Base-by-base conservation (phyloP, 2,329 filamentous ascomycete genomes). In the Trichoderma polysporum region DNA sequence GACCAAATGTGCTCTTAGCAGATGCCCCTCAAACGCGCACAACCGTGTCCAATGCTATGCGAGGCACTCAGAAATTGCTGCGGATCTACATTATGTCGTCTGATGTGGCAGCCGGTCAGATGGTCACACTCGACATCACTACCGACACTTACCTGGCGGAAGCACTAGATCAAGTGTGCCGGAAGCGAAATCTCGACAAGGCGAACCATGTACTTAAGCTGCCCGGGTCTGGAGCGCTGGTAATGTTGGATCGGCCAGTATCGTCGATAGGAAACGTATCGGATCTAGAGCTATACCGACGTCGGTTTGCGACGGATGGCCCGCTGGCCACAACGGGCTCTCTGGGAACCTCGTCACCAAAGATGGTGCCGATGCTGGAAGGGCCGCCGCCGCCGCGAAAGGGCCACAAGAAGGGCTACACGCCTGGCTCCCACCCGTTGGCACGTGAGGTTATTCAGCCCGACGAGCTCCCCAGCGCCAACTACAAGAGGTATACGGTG, bases 111-210 rank as follows among this genome's bases (percentile, higher is more conserved):
- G 87, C 91, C 54, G 90, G 90, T n/a, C 90, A 90, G 73, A 88
- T 89, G 80, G 85, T 92, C 27, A 90, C 88, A 1, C 80, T 94
- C 19, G 88, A 91, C 69, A 91, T 92, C 53, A 94, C 90, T 0
- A 93, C 91, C 0, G 91, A 94, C 71, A 94, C 90, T 33, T 95
- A 94, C 75, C 86, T 95, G 52, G 91, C 90, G 50, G 91, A 95
- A 76, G 88, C 95, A 31, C 87, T 94, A 60, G 91, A 94, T 74
- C 84, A 88, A 70, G 89, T 92, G 2, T 95, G 92, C 76, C 86
- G 89, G 49, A 92, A 91, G 77, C 84, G 93, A 50, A 88, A 91
- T 67, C 82, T 95, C 0, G 92, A 95, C 76, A 93, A 93, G 80
- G 90, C 85, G 19, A 87, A 90, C 66, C 91, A 93, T 75, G 90